Evolutionary conservation across 345 rosid genomes (phyloP).

Genomic region (Brassica cretica): DNA sequence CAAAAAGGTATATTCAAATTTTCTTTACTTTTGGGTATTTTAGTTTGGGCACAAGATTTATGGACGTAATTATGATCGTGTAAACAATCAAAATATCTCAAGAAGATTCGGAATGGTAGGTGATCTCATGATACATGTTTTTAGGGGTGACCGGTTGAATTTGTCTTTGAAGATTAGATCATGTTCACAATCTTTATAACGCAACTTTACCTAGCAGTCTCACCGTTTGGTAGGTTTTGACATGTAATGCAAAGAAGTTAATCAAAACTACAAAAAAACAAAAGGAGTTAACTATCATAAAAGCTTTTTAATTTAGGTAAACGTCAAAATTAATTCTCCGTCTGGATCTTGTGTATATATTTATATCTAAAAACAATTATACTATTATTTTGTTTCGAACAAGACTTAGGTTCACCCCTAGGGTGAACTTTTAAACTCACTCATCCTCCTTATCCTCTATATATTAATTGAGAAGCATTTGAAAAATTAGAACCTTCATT

Average conservation of each 20-base stretch:
- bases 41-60: conserved; percentile 15
- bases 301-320: not conserved
- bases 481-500: no score
- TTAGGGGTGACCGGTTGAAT: conserved; percentile 20
- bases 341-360: not conserved
- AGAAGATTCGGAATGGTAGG: conserved; percentile 32
- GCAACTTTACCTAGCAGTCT: conserved; percentile 20
- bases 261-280: not conserved
- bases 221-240: conserved; percentile 11
- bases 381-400: not conserved
- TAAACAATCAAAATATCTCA: conserved; percentile 22
- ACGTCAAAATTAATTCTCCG: conserved; percentile 2
- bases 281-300: not conserved
- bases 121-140: conserved; percentile 38
- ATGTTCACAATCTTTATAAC: conserved; percentile 31
- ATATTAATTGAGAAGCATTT: no score
- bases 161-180: conserved; percentile 28
- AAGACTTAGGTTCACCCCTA: no score
- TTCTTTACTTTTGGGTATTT: not conserved
- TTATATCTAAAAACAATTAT: not conserved
- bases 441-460: no score
- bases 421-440: no score
- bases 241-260: conserved; percentile 3
- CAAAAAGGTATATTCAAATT: conserved; percentile 4
- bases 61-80: conserved; percentile 30